Evolutionary conservation across 2,329 filamentous ascomycete species (phyloP).

Genomic region (Tolypocladium ophioglossoides): DNA sequence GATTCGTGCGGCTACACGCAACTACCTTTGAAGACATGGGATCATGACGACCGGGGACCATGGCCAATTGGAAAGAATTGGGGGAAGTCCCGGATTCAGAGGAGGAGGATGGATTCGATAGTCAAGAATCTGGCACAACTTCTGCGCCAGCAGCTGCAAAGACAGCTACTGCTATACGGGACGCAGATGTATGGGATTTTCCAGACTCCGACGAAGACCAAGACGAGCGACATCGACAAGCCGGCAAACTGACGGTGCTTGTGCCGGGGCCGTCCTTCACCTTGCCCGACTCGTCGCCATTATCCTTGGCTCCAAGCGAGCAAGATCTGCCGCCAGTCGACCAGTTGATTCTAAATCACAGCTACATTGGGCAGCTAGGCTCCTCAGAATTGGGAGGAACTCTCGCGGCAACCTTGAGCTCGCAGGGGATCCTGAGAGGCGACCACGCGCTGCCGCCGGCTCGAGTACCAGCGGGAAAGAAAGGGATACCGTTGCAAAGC

Average conservation of each 20-base stretch:
- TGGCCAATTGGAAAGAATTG: constrained; percentile 38
- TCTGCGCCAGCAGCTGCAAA: not conserved
- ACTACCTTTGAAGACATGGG: not conserved
- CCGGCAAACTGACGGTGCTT: constrained; percentile 1
- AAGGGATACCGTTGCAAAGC: not conserved
- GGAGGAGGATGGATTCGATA: constrained; percentile 34
- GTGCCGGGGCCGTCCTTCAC: not conserved
- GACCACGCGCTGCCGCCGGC: not conserved
- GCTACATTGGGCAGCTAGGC: not conserved
- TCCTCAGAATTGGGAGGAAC: not conserved
- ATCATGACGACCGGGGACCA: constrained; percentile 20
- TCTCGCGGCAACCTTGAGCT: not conserved
- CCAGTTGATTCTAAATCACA: constrained; percentile 6
- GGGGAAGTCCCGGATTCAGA: constrained; percentile 42
- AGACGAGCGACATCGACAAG: not conserved
- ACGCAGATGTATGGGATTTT: constrained; percentile 24
- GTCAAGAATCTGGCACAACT: constrained; percentile 13
- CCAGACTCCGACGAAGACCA: constrained; percentile 19
- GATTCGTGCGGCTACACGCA: constrained; percentile 1
- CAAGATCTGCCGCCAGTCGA: constrained; percentile 12
- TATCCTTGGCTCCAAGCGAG: constrained; percentile 22
- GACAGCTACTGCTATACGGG: not conserved
- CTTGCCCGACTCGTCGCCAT: constrained; percentile 19
- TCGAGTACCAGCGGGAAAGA: not conserved
- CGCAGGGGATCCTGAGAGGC: not conserved